Evolutionary conservation across 2,329 filamentous ascomycete species (phyloP), one percentile per base, ranked within the genome.

Genomic region (Sporothrix protearum): DNA sequence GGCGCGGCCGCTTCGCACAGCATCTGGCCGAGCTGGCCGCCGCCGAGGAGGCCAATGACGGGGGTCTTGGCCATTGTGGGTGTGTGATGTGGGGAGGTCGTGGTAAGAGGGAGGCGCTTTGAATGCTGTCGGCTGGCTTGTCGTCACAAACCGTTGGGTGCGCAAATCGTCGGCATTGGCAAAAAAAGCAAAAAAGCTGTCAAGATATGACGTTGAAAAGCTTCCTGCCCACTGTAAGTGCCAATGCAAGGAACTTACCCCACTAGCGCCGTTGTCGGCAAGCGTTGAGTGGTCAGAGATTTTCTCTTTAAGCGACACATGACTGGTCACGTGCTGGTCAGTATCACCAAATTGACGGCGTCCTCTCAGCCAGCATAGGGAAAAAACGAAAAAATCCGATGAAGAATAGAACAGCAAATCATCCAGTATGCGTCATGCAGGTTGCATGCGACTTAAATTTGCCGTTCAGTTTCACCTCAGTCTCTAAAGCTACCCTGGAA

Each of bases 1-100:
- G 83, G 85, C 1, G 82, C 83, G 45, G 94, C 94, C n/a, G 92
- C 90, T 83, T 98, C 93, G 75, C 92, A 91, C 25, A 98, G 88
- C 96, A 98, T 98, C 75, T 93, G 92, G 73, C 95, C 96, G 53
- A 99, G 87, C 82, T 94, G 92, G 77, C 92, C 92, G 68, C 86
- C 86, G 73, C 86, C 86, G 1, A 88, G 80, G 69, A 88, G 80
- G 71, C 86, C 86, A 71, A 88, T 82, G 10, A 69, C 68, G 3
- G 68, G 55, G 0, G 68, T 61, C 39, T 61, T 61, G 51, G 25
- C 9, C 67, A 69, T 69, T 25, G 25, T 22, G 64, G 12, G 28
- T 16, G 5, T 61, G 28, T 2, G n/a, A n/a, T n/a, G 33, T 16
- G 22, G 36, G 12, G 16, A 19, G 22, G 28, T 57, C 6, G 53